A percentile compares a stretch with the other conserved stretches of the same genome.
Evolutionary conservation across 345 rosid species (phyloP).

Genomic region (Geranium rotundifolium): DNA sequence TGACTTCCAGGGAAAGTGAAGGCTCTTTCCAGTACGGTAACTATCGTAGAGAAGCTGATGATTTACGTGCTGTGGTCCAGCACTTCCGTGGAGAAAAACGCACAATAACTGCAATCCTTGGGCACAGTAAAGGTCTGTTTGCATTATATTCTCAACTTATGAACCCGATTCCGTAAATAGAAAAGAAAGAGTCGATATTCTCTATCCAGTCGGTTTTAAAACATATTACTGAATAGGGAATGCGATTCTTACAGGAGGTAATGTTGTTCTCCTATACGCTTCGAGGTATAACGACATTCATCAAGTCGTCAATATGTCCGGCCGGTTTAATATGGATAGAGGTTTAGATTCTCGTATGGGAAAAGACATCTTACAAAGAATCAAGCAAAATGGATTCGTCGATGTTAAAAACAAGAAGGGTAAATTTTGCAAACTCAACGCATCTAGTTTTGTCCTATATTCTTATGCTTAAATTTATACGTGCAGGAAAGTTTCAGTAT

Average conservation of each 20-base stretch:
- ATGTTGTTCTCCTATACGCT: slow-evolving; percentile 74
- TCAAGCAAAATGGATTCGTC: slow-evolving; percentile 51
- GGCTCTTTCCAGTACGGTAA: slow-evolving; percentile 88
- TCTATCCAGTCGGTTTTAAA: too few relatives aligned
- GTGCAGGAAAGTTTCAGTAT: slow-evolving; percentile 52
- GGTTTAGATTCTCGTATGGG: slow-evolving; percentile 76
- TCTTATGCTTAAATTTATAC: neutral
- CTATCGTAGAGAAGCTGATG: slow-evolving; percentile 71
- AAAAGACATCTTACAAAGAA: slow-evolving; percentile 42
- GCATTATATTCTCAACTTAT: too few relatives aligned
- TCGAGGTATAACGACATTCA: slow-evolving; percentile 55
- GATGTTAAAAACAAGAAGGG: slow-evolving; percentile 62
- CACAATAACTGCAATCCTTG: slow-evolving; percentile 42
- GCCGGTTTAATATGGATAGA: slow-evolving; percentile 55
- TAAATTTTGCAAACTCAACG: slow-evolving; percentile 10
- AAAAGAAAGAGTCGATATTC: too few relatives aligned
- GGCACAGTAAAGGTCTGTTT: slow-evolving; percentile 78
- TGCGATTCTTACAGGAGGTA: slow-evolving; percentile 54
- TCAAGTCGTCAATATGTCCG: slow-evolving; percentile 57
- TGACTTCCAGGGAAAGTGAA: slow-evolving; percentile 57
- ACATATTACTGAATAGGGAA: too few relatives aligned
- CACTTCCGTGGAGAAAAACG: slow-evolving; percentile 33
- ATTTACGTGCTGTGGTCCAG: slow-evolving; percentile 49
- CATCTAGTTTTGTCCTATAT: neutral
- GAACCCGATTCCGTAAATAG: too few relatives aligned